Evolutionary conservation across 2,329 filamentous ascomycete genomes (phyloP).

Genomic region (Aspergillus chevalieri): DNA sequence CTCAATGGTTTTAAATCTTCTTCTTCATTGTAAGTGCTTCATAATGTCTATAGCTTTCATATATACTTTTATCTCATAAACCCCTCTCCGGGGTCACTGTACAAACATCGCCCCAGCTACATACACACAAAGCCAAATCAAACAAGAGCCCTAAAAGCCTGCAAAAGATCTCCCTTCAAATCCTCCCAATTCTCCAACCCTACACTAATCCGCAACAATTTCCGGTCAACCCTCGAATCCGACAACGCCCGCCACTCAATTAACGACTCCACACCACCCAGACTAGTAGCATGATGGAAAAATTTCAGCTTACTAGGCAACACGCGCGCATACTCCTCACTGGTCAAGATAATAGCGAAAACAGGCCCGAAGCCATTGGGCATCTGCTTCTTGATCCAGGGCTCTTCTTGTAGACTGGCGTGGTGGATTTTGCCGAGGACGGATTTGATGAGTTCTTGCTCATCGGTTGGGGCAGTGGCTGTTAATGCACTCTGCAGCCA

Average conservation of each 20-base stretch:
- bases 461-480: conserved; percentile 28
- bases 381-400: conserved; percentile 83
- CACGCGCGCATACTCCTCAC: conserved; percentile 53
- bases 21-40: too few relatives aligned
- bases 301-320: conserved; percentile 72
- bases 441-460: conserved; percentile 40
- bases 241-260: conserved; percentile 94
- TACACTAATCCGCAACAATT: conserved; percentile 71
- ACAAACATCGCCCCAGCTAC: too few relatives aligned
- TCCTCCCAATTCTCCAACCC: conserved; percentile 85
- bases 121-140: neutral
- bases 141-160: conserved; percentile 49
- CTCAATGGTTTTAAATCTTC: too few relatives aligned
- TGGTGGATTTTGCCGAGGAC: conserved; percentile 63
- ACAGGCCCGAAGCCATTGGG: conserved; percentile 83
- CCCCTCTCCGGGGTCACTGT: too few relatives aligned
- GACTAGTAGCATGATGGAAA: conserved; percentile 90
- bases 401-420: conserved; percentile 68
- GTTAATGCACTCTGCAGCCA: conserved; percentile 58
- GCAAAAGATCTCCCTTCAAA: conserved; percentile 65
- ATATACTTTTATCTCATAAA: too few relatives aligned
- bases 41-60: too few relatives aligned
- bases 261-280: conserved; percentile 89
- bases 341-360: conserved; percentile 65
- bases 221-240: conserved; percentile 64